A percentile compares a stretch with the other conserved stretches of the same genome.
Conservation (phyloP, 1,139 yeast species). For the Hansenula anomala region DNA sequence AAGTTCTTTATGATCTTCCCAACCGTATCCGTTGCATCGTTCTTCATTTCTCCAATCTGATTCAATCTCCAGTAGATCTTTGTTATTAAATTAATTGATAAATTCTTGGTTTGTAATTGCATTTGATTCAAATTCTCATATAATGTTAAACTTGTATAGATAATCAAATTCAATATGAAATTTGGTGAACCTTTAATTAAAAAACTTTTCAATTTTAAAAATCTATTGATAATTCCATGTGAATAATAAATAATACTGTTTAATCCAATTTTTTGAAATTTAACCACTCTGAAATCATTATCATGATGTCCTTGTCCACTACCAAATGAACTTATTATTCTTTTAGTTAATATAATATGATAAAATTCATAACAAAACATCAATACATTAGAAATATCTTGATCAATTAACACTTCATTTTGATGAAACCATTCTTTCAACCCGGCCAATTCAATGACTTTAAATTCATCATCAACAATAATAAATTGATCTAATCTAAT, state of each 20-base stretch:
- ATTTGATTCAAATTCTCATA: slow-evolving; percentile 39
- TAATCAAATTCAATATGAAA: slow-evolving; percentile 42
- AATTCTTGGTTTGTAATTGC: slow-evolving; percentile 24
- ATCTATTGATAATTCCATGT: slow-evolving; percentile 35
- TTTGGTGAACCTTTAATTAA: slow-evolving; percentile 48
- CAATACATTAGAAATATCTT: slow-evolving; percentile 40
- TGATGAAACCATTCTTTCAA: slow-evolving; percentile 35
- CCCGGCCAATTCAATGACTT: slow-evolving; percentile 26
- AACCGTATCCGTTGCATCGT: slow-evolving; percentile 46
- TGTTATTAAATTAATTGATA: slow-evolving; percentile 39
- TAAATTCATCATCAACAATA: slow-evolving; percentile 5
- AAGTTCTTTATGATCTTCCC: slow-evolving; percentile 45
- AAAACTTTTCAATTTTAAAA: slow-evolving; percentile 37
- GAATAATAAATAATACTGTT: slow-evolving; percentile 38
- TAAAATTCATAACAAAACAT: slow-evolving; percentile 40
- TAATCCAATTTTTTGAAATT: slow-evolving; percentile 25
- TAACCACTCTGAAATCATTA: slow-evolving; percentile 8
- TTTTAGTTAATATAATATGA: slow-evolving; percentile 36
- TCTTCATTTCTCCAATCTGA: slow-evolving; percentile 45
- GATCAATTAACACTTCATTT: slow-evolving; percentile 37
- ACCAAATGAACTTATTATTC: slow-evolving; percentile 21
- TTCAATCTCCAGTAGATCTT: slow-evolving; percentile 51
- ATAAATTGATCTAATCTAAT: slow-evolving; percentile 13
- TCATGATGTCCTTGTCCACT: not conserved
- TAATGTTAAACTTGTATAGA: slow-evolving; percentile 45